Evolutionary conservation across 2,329 filamentous ascomycete species (phyloP), one percentile per base, ranked within the genome.

Genomic region (Lasiodiplodia citricola): DNA sequence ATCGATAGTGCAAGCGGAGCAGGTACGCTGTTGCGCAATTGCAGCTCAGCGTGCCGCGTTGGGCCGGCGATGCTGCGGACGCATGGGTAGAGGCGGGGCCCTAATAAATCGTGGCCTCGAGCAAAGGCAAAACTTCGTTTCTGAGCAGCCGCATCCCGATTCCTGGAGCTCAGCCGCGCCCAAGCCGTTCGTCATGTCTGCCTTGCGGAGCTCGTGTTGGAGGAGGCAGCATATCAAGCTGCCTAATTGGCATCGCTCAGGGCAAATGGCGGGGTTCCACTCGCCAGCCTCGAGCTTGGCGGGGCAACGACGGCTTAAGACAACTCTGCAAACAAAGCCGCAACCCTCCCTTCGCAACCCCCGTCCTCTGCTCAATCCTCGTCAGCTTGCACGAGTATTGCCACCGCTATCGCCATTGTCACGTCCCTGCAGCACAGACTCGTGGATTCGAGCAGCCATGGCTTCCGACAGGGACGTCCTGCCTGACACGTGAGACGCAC

Each of bases 391-490:
- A 21, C 57, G 66, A 52, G 66, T 35, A 13, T 18, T 47, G 47
- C 44, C 66, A 6, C n/a, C 10, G 4, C 44, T 56, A 13, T 21
- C 35, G n/a, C 18, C 23, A 21, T 35, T 68, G n/a, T 38, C 44
- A 14, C 47, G 66, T 4, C 16, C 14, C 21, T 68, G 66, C 66
- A 68, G 66, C 56, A 63, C 66, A 23, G 66, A 68, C 25, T 68
- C 66, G 56, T 68, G 66, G 66, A 63, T 16, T 14, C 44, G 37
- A 50, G 57, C 57, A 52, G 66, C 66, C 55, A 84, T 84, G 81
- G 81, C 81, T 35, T 78, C 80, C 28, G 83, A 84, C 71, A 77
- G 82, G 70, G 82, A 84, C 69, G 79, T 84, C 67, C 79, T 84
- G 56, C 80, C 82, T 11, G 75, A 79, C 70, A 80, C 80, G 82